A percentile compares a stretch with the other conserved stretches of the same genome.
Conservation (phyloP, 1,284 basidiomycete species). For the Pascua guehoae region DNA sequence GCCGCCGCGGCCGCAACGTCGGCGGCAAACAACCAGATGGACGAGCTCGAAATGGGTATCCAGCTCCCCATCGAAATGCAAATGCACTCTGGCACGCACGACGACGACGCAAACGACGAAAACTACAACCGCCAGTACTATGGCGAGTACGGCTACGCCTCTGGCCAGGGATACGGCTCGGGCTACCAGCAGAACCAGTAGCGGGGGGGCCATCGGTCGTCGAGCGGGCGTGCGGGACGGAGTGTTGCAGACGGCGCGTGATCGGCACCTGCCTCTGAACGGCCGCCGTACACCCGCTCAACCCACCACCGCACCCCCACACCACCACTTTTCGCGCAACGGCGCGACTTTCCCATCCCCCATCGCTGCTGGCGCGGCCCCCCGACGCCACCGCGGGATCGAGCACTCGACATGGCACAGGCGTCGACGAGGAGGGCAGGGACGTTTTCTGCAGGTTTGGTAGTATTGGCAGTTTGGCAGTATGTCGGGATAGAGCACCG, state of each 20-base stretch:
- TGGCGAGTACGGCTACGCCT: background rate
- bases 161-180: constrained; percentile 5
- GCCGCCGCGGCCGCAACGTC: constrained; percentile 22
- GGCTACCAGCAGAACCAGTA: constrained; percentile 8
- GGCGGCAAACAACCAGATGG: constrained; percentile 37
- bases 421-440: too few species aligned
- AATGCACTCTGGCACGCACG: constrained; percentile 38
- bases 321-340: too few species aligned
- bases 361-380: too few species aligned
- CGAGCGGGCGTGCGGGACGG: background rate
- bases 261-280: background rate
- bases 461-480: too few species aligned
- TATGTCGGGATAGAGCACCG: too few species aligned
- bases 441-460: too few species aligned
- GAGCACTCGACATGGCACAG: too few species aligned
- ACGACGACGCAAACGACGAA: constrained; percentile 22
- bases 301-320: too few species aligned
- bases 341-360: too few species aligned
- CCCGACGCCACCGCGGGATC: too few species aligned
- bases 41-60: constrained; percentile 48
- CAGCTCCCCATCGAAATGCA: constrained; percentile 48
- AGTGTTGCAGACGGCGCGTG: background rate
- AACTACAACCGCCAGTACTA: constrained; percentile 5
- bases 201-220: background rate
- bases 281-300: background rate